Evolutionary conservation across 306 rosid genomes (phyloP), one percentile per base, ranked within the genome.

Genomic region (Lablab purpureus): DNA sequence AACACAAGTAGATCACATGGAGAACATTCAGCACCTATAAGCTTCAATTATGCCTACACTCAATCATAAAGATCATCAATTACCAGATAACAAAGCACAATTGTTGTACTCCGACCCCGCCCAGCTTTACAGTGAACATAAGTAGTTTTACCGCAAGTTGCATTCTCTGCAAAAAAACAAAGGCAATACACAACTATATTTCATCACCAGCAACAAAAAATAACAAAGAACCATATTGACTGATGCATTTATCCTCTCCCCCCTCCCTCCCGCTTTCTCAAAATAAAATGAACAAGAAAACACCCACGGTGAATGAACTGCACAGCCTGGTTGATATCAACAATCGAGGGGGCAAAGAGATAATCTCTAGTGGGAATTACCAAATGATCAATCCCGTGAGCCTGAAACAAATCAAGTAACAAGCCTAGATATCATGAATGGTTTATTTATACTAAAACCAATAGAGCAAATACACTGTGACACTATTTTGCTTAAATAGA

Each of bases 41-140:
- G 69, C 56, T 73, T 72, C 83, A 72, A 15, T 73, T 8, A 49
- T 32, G 64, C 56, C 71, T 41, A 54, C 67, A 56, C 66, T 34
- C 54, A 52, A 76, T 34, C 68, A 18, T 18, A 73, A 43, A 67
- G 47, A 45, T 67, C 34, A 56, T 27, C 62, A 67, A 56, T 84
- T 91, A 95, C 98, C 99, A 95, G 86, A 90, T 92, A 95, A 77
- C 99, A 95, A 50, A 95, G 99, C 79, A 95, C 97, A 71, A 95
- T 87, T 69, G 99, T 95, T 13, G 99, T 95, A 84, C 99, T 95
- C 90, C 98, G 90, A 54, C 99, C 99, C 9, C 98, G 86, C 63
- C 99, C 99, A 62, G 98, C 99, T 90, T 95, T 95, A 89, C 99
- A 95, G 77, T 95, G 99, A 75, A 95, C 99, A 80, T 95, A 95